phyloP scores from a whole-genome alignment of 768 basidiomycete genomes.

The Boletus fagicola region DNA sequence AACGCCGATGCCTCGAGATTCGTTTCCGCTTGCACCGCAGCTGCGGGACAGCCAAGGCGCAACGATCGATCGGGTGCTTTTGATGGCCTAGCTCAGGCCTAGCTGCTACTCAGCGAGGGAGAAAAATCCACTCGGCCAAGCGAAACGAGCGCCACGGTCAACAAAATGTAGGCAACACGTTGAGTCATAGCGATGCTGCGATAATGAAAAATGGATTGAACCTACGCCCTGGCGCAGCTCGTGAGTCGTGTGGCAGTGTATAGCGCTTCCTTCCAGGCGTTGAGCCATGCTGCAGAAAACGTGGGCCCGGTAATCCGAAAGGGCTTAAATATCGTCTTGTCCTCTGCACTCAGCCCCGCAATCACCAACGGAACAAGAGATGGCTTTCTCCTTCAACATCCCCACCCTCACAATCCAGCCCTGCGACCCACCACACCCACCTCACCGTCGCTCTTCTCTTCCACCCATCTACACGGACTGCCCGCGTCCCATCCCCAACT shows the following conservation, averaged over 20 bases:
- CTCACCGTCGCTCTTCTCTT: constrained; percentile 21
- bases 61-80: constrained; percentile 14
- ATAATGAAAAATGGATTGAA: constrained; percentile 16
- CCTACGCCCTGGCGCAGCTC: not conserved
- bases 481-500: constrained; percentile 75
- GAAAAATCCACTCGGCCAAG: not conserved
- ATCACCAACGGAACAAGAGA: constrained; percentile 2
- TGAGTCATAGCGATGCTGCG: constrained; percentile 15
- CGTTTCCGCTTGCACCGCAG: constrained; percentile 20
- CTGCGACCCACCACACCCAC: not conserved
- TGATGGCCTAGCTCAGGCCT: constrained; percentile 11
- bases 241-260: constrained; percentile 16
- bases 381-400: constrained; percentile 6
- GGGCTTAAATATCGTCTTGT: constrained; percentile 15
- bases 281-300: constrained; percentile 12
- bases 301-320: constrained; percentile 6
- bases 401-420: constrained; percentile 11
- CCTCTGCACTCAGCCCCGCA: constrained; percentile 1
- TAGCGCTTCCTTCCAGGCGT: constrained; percentile 3
- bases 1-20: constrained; percentile 27
- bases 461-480: constrained; percentile 15
- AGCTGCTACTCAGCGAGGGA: not conserved
- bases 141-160: constrained; percentile 2
- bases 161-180: constrained; percentile 10
- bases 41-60: not conserved